A percentile compares a stretch with the other conserved stretches of the same genome.
Conservation (phyloP, 768 basidiomycete species). For the Leccinum subgranulosum region DNA sequence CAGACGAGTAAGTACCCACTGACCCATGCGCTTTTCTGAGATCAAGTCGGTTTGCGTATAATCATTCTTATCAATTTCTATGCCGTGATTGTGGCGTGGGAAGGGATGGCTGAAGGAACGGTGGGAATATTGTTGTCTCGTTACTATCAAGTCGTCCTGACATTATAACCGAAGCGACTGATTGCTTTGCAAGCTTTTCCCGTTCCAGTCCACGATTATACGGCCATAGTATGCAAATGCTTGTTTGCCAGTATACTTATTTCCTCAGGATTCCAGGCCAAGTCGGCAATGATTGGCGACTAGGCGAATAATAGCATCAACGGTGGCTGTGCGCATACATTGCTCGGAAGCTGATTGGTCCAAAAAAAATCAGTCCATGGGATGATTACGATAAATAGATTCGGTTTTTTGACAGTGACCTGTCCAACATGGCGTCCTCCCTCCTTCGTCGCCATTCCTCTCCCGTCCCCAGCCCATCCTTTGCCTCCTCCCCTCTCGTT, state of each 20-base stretch:
- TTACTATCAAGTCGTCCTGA: background rate
- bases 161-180: no score
- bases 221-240: no score
- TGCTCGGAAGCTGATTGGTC: background rate
- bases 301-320: background rate
- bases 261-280: no score
- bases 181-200: background rate
- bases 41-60: no score
- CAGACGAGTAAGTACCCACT: no score
- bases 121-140: background rate
- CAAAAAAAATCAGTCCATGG: background rate
- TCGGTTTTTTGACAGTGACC: background rate
- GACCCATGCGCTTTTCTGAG: no score
- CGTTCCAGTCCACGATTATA: no score
- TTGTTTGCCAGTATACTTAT: no score
- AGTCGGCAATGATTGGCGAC: no score
- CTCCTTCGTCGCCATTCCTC: conserved; percentile 32
- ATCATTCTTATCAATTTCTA: no score
- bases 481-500: conserved; percentile 38
- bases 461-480: conserved; percentile 40
- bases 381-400: background rate
- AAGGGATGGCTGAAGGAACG: background rate
- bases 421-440: conserved; percentile 30
- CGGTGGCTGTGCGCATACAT: conserved; percentile 15
- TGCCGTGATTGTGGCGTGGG: background rate